phyloP scores from a whole-genome alignment of 371 early-diverging fungal species.

The Gilbertella persicaria region DNA sequence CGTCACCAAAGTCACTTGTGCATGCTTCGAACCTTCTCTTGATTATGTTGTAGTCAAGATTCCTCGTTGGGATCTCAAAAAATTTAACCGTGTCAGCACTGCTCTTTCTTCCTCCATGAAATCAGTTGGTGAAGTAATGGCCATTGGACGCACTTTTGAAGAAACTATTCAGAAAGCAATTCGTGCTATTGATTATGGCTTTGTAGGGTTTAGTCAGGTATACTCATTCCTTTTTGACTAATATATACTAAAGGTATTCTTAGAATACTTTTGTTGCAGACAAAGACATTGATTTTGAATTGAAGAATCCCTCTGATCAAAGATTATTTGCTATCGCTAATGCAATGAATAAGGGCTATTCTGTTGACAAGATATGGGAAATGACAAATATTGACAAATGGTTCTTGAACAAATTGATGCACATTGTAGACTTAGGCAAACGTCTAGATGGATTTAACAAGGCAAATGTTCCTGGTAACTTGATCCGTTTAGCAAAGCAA shows the following conservation, averaged over 20 bases:
- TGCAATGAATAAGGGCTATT: slow-evolving; percentile 81
- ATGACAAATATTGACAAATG: slow-evolving; percentile 92
- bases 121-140: slow-evolving; percentile 96
- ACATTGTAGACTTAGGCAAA: slow-evolving; percentile 57
- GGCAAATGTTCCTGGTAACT: slow-evolving; percentile 53
- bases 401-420: slow-evolving; percentile 92
- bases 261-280: slow-evolving; percentile 62
- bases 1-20: slow-evolving; percentile 92
- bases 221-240: slow-evolving; percentile 1
- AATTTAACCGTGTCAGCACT: slow-evolving; percentile 89
- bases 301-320: slow-evolving; percentile 84
- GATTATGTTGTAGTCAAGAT: slow-evolving; percentile 96
- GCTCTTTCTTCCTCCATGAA: slow-evolving; percentile 92
- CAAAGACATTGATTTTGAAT: slow-evolving; percentile 74
- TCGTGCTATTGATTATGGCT: slow-evolving; percentile 86
- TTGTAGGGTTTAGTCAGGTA: slow-evolving; percentile 79
- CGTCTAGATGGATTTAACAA: slow-evolving; percentile 51
- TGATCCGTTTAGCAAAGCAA: slow-evolving; percentile 81
- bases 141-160: slow-evolving; percentile 93
- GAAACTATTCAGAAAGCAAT: slow-evolving; percentile 96
- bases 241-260: too few species aligned
- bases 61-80: slow-evolving; percentile 96
- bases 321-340: slow-evolving; percentile 93
- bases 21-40: slow-evolving; percentile 94
- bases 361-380: slow-evolving; percentile 84